A percentile compares a stretch with the other conserved stretches of the same genome.
Conservation (phyloP, 2,329 filamentous ascomycete genomes). For the Alternaria alternata region DNA sequence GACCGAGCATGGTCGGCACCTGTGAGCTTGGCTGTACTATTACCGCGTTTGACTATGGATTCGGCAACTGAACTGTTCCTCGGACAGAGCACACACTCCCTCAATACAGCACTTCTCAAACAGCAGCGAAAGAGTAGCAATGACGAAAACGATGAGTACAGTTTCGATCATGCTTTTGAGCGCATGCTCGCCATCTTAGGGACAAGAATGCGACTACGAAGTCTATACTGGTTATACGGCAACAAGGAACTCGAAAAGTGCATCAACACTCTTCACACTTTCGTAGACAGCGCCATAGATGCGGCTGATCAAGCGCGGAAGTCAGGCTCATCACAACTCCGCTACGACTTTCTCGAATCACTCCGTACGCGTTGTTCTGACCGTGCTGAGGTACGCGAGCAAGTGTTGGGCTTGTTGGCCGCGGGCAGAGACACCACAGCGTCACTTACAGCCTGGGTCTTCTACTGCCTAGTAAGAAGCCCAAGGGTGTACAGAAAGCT, state of each 20-base stretch:
- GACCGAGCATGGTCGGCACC: conserved; percentile 2
- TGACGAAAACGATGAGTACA: neutral
- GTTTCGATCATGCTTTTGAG: conserved; percentile 11
- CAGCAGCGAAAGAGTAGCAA: too few species aligned
- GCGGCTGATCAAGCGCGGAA: conserved; percentile 8
- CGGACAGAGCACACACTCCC: conserved; percentile 6
- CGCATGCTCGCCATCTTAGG: conserved; percentile 11
- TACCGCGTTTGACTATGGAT: conserved; percentile 12
- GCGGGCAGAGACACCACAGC: conserved; percentile 62
- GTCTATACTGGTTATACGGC: conserved; percentile 13
- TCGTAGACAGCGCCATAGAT: conserved; percentile 11
- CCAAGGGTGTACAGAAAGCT: conserved; percentile 50
- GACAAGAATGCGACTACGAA: conserved; percentile 10
- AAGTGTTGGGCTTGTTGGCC: conserved; percentile 61
- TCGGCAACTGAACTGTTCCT: conserved; percentile 11
- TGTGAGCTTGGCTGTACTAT: conserved; percentile 6
- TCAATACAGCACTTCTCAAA: neutral
- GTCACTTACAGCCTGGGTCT: conserved; percentile 54
- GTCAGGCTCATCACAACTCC: neutral
- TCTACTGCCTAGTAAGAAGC: conserved; percentile 35
- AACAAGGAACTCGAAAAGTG: conserved; percentile 6
- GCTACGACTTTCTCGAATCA: conserved; percentile 13
- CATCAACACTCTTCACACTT: conserved; percentile 5
- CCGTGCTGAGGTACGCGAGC: conserved; percentile 24
- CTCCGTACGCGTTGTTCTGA: conserved; percentile 8